These are phyloP conservation scores for Middelhovenomyces tepae DNA, from an alignment of 805 yeast genomes.

Conservation along the genomic window DNA sequence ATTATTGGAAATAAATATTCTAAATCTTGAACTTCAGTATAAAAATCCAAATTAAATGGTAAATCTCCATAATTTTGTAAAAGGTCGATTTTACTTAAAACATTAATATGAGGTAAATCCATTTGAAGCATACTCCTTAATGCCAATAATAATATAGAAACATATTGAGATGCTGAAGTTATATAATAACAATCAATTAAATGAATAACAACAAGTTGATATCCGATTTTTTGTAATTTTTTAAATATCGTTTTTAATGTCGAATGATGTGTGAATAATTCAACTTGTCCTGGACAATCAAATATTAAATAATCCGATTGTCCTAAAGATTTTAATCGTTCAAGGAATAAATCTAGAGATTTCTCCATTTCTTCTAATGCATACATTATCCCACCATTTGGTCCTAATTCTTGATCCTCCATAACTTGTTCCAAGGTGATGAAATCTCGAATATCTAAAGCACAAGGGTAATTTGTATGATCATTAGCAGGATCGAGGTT, in stretches of 20 bases:
- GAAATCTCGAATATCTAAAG: slow-evolving; percentile 70
- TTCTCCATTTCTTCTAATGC: slow-evolving; percentile 65
- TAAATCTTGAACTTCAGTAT: slow-evolving; percentile 87
- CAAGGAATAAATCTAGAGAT: slow-evolving; percentile 49
- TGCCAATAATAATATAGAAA: slow-evolving; percentile 71
- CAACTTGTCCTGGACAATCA: slow-evolving; percentile 96
- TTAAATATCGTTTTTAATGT: slow-evolving; percentile 63
- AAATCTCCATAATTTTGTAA: slow-evolving; percentile 67
- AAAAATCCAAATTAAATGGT: slow-evolving; percentile 71
- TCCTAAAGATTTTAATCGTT: slow-evolving; percentile 48
- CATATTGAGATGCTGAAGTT: slow-evolving; percentile 81
- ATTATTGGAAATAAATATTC: slow-evolving; percentile 56
- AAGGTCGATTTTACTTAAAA: slow-evolving; percentile 82
- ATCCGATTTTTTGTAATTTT: slow-evolving; percentile 52
- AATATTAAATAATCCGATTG: slow-evolving; percentile 58
- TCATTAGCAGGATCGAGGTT: slow-evolving; percentile 94
- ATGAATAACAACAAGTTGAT: slow-evolving; percentile 66
- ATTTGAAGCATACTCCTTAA: slow-evolving; percentile 87
- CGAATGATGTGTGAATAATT: slow-evolving; percentile 82
- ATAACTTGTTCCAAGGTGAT: slow-evolving; percentile 69
- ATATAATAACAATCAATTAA: slow-evolving; percentile 75
- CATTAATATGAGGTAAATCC: slow-evolving; percentile 89
- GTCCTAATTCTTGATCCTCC: slow-evolving; percentile 66
- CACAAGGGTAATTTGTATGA: slow-evolving; percentile 56
- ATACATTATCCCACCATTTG: slow-evolving; percentile 84